Percentiles rank a stretch among this genome's conserved stretches.
These are phyloP conservation scores for Sclerotinia borealis DNA, from an alignment of 2,329 filamentous ascomycete genomes.

Conservation along the genomic window DNA sequence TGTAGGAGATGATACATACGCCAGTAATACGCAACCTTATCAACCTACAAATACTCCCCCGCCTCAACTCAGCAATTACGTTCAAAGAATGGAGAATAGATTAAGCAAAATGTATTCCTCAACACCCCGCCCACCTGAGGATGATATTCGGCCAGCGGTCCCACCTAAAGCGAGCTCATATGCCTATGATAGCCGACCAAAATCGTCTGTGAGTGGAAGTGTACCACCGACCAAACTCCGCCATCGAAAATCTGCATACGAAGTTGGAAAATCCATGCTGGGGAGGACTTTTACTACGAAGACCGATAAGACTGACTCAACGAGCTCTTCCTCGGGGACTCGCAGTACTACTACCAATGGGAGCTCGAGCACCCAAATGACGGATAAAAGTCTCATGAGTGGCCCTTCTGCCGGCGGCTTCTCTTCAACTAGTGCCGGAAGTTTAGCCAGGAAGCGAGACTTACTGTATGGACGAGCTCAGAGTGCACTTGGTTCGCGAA, in stretches of 20 bases:
- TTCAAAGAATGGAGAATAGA: conserved; percentile 84
- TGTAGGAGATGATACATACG: conserved; percentile 43
- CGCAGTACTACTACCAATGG: conserved; percentile 60
- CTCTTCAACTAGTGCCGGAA: conserved; percentile 92
- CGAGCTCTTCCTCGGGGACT: conserved; percentile 67
- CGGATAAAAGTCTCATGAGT: conserved; percentile 86
- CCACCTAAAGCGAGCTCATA: conserved; percentile 46
- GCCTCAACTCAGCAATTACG: conserved; percentile 77
- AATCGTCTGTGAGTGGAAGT: conserved; percentile 49
- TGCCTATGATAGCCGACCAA: conserved; percentile 40
- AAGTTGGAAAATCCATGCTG: conserved; percentile 63
- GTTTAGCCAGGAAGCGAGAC: conserved; percentile 70
- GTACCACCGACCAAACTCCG: conserved; percentile 42
- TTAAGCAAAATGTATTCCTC: conserved; percentile 39
- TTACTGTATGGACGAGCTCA: conserved; percentile 46
- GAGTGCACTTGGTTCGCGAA: conserved; percentile 58
- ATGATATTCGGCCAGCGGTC: conserved; percentile 24
- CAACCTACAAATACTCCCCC: conserved; percentile 48
- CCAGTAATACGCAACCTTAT: conserved; percentile 22
- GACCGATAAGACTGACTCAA: conserved; percentile 66
- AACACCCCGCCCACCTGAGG: conserved; percentile 16
- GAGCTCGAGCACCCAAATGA: conserved; percentile 68
- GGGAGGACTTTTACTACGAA: conserved; percentile 82
- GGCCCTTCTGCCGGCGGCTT: conserved; percentile 84
- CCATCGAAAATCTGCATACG: conserved; percentile 70